These are phyloP conservation scores for Clavispora carvajalis DNA, from an alignment of 805 yeast genomes.

Conservation along the genomic window DNA sequence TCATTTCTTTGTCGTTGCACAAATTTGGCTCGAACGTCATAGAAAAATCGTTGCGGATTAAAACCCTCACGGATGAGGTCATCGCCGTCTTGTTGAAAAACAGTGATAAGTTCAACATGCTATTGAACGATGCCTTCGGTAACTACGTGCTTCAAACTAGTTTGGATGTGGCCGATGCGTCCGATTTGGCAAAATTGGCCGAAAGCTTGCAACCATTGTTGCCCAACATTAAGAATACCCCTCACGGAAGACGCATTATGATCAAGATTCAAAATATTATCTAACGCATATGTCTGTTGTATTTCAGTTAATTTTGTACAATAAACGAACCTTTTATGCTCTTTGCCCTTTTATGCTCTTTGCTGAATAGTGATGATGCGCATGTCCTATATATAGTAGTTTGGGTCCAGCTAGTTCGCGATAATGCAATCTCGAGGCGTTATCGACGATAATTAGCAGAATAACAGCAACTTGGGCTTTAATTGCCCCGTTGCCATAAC, in stretches of 20 bases:
- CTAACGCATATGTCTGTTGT: constrained; percentile 3
- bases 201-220: constrained; percentile 66
- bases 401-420: background rate
- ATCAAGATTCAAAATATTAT: constrained; percentile 45
- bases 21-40: constrained; percentile 59
- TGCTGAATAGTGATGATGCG: too few relatives aligned
- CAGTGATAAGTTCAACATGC: constrained; percentile 30
- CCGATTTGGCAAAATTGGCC: constrained; percentile 51
- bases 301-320: constrained; percentile 5
- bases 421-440: background rate
- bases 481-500: background rate
- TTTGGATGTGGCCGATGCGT: constrained; percentile 48
- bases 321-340: background rate
- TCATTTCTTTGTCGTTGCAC: constrained; percentile 47
- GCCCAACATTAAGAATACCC: constrained; percentile 78
- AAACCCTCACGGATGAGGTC: constrained; percentile 40
- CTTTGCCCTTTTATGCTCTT: too few relatives aligned
- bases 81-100: constrained; percentile 38
- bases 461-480: background rate
- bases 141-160: constrained; percentile 57
- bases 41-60: constrained; percentile 49
- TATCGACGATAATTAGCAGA: background rate
- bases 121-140: constrained; percentile 55
- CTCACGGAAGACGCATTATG: constrained; percentile 92
- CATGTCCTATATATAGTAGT: background rate